Conservation (phyloP, 257 asterid genomes). For the Ilex asprella region DNA sequence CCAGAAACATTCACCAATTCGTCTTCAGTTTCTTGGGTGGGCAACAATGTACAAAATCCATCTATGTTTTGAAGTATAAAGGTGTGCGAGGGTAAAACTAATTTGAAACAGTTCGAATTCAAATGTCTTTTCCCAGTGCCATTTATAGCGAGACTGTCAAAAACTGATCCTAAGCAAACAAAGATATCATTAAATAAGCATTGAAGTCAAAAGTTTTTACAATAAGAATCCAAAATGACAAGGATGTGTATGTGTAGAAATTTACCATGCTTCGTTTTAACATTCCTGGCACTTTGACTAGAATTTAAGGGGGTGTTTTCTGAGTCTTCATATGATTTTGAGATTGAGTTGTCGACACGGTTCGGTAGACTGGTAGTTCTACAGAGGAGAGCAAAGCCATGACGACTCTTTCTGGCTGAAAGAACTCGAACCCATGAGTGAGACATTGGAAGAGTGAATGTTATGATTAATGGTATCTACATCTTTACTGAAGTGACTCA, state of each 20-base stretch:
- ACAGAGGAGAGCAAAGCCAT: conserved; percentile 18
- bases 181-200: conserved; percentile 4
- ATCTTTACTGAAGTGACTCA: too few relatives aligned
- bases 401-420: conserved; percentile 27
- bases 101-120: conserved; percentile 16
- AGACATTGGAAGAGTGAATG: conserved; percentile 19
- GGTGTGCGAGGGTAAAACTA: conserved; percentile 10
- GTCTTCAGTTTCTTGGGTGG: conserved; percentile 21
- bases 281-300: conserved; percentile 8
- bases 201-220: background rate
- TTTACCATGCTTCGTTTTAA: conserved; percentile 18
- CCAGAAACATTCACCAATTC: conserved; percentile 22
- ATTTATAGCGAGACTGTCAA: conserved; percentile 7
- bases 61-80: conserved; percentile 18
- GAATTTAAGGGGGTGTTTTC: conserved; percentile 4
- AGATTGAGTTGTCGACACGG: conserved; percentile 7
- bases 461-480: too few relatives aligned
- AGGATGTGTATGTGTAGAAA: background rate
- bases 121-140: conserved; percentile 16
- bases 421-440: conserved; percentile 32
- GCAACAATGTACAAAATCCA: conserved; percentile 29
- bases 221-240: background rate
- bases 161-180: conserved; percentile 19
- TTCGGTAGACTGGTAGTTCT: conserved; percentile 13
- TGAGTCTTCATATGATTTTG: conserved; percentile 10